A percentile compares a stretch with the other conserved stretches of the same genome.
Conservation (phyloP, 2,329 filamentous ascomycete species). For the Monosporascus sp. region DNA sequence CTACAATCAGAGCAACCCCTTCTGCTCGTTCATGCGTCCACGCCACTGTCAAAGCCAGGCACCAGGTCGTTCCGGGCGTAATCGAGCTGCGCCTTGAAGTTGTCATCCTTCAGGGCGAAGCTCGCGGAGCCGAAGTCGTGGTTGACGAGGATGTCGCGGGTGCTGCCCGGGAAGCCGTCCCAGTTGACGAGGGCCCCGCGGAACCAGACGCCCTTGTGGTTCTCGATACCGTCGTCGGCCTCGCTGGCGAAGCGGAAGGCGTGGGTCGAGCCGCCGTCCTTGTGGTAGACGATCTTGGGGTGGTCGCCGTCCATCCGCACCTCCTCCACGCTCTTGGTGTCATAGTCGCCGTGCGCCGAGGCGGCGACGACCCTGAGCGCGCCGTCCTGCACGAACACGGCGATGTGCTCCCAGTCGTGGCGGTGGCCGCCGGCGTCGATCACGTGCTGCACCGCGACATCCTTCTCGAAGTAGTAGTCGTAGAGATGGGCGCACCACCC, state of each 20-base stretch:
- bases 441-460: conserved; percentile 18
- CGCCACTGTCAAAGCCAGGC: conserved; percentile 50
- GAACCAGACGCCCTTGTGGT: conserved; percentile 11
- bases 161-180: conserved; percentile 2
- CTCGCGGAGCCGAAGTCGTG: conserved; percentile 5
- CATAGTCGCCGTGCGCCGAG: conserved; percentile 12
- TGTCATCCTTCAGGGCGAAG: conserved; percentile 4
- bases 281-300: conserved; percentile 16
- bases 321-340: conserved; percentile 4
- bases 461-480: conserved; percentile 37
- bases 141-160: conserved; percentile 1
- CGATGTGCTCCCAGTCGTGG: conserved; percentile 22
- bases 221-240: conserved; percentile 12
- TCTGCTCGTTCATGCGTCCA: conserved; percentile 15
- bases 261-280: conserved; percentile 13
- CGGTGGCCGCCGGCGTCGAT: conserved; percentile 23
- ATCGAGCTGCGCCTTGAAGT: conserved; percentile 1
- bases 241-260: conserved; percentile 9
- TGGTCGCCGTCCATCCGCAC: conserved; percentile 9
- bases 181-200: conserved; percentile 3
- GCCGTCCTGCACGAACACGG: conserved; percentile 10
- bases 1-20: background rate
- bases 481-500: conserved; percentile 35
- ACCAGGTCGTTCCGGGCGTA: conserved; percentile 36
- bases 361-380: conserved; percentile 6